Evolutionary conservation across 2,329 filamentous ascomycete species (phyloP).

Genomic region (Cladosporium cucumerinum): DNA sequence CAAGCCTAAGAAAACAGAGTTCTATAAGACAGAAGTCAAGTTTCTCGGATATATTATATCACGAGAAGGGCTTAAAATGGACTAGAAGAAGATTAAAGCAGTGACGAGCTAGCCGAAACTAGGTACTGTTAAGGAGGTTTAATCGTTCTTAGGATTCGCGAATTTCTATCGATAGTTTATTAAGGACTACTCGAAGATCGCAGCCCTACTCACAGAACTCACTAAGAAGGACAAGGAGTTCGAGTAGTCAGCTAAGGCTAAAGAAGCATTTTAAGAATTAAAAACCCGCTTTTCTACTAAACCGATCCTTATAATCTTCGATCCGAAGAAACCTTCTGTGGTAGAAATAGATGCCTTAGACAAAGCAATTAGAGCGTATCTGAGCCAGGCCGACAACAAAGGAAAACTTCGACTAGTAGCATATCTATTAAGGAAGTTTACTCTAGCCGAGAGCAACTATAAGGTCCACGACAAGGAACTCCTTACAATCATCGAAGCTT

Average conservation of each 20-base stretch:
- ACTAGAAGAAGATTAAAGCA: conserved; percentile 27
- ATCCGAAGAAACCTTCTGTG: not conserved
- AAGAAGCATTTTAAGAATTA: not conserved
- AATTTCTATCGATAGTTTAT: conserved; percentile 1
- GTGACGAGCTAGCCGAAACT: conserved; percentile 21
- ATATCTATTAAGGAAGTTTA: conserved; percentile 21
- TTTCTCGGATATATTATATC: conserved; percentile 33
- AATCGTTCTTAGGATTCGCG: not conserved
- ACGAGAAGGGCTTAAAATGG: conserved; percentile 26
- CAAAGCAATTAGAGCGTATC: conserved; percentile 17
- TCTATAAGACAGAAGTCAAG: conserved; percentile 30
- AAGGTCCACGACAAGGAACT: conserved; percentile 21
- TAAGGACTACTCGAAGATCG: conserved; percentile 11
- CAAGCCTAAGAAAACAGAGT: conserved; percentile 28
- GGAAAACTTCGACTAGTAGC: conserved; percentile 18
- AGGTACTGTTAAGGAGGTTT: not conserved
- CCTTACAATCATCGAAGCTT: not conserved
- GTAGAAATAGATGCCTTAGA: conserved; percentile 15
- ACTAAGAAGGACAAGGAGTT: conserved; percentile 2
- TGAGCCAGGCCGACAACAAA: conserved; percentile 12
- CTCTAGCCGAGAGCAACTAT: conserved; percentile 19
- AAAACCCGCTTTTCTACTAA: conserved; percentile 13
- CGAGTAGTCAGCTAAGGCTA: not conserved
- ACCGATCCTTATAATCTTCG: conserved; percentile 1
- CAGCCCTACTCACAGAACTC: not conserved